phyloP scores from a whole-genome alignment of 805 yeast genomes.

The Yarrowia osloensis region DNA sequence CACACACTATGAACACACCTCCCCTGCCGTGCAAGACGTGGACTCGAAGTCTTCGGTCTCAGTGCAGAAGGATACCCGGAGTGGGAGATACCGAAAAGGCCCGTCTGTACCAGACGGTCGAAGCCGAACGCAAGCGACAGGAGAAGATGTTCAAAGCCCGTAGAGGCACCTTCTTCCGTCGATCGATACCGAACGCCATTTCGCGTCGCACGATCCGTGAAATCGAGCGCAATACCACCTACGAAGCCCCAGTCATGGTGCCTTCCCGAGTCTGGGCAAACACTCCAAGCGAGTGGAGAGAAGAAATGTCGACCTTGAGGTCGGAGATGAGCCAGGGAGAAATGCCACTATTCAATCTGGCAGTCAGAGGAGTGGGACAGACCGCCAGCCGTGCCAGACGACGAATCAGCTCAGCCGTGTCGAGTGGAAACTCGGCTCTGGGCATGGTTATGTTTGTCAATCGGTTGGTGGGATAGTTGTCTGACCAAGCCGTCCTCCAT shows the following conservation, averaged over 20 bases:
- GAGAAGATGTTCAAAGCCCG: slow-evolving; percentile 14
- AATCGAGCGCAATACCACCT: neutral
- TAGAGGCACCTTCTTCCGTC: slow-evolving; percentile 13
- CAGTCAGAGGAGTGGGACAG: neutral
- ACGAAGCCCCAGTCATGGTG: neutral
- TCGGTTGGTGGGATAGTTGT: neutral
- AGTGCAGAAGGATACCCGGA: slow-evolving; percentile 2
- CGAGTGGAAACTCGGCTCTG: neutral
- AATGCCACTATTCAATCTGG: neutral
- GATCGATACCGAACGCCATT: slow-evolving; percentile 21
- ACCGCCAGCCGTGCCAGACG: neutral
- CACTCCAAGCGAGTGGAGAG: slow-evolving; percentile 16
- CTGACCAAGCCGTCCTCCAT: neutral
- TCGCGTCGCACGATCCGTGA: slow-evolving; percentile 22
- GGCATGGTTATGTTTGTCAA: neutral
- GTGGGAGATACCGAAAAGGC: slow-evolving; percentile 16
- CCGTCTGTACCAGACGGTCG: slow-evolving; percentile 2
- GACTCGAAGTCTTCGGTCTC: slow-evolving; percentile 1
- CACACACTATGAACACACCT: slow-evolving; percentile 13
- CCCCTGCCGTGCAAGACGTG: slow-evolving; percentile 20
- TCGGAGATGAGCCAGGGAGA: slow-evolving; percentile 7
- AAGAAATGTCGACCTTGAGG: slow-evolving; percentile 5
- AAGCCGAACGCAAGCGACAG: slow-evolving; percentile 17
- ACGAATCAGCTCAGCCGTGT: neutral
- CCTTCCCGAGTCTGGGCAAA: slow-evolving; percentile 21